Conservation (phyloP, 768 basidiomycete genomes). For the Mycena haematopus region DNA sequence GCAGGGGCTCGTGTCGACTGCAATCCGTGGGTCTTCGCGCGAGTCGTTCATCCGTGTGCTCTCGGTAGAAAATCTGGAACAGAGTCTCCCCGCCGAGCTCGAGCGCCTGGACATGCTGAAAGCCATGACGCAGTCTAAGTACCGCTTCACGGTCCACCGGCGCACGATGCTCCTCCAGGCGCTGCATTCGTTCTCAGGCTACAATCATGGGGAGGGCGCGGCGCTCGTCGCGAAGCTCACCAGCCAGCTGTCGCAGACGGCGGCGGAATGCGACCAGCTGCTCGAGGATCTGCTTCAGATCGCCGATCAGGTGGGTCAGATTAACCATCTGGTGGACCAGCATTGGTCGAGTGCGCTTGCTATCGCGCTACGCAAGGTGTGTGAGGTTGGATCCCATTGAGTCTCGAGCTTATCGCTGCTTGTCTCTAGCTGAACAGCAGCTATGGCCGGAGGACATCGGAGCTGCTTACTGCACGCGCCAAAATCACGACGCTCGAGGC, state of each 20-base stretch:
- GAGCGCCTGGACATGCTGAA: slow-evolving; percentile 62
- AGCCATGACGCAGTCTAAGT: slow-evolving; percentile 63
- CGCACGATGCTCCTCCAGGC: slow-evolving; percentile 77
- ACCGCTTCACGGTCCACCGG: slow-evolving; percentile 69
- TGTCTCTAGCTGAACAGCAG: slow-evolving; percentile 64
- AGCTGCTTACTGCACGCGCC: slow-evolving; percentile 55
- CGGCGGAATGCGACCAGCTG: slow-evolving; percentile 62
- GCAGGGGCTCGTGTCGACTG: slow-evolving; percentile 71
- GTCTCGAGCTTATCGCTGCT: slow-evolving; percentile 4
- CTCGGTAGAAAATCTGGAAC: slow-evolving; percentile 65
- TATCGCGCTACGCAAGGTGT: slow-evolving; percentile 75
- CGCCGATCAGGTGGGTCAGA: slow-evolving; percentile 69
- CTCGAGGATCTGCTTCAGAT: slow-evolving; percentile 63
- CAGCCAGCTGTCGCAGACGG: slow-evolving; percentile 64
- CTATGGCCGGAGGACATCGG: slow-evolving; percentile 67
- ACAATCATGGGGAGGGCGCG: slow-evolving; percentile 45
- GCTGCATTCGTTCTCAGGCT: slow-evolving; percentile 58
- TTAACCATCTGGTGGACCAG: slow-evolving; percentile 61
- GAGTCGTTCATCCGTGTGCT: slow-evolving; percentile 77
- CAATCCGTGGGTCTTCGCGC: slow-evolving; percentile 70
- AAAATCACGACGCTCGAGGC: slow-evolving; percentile 64
- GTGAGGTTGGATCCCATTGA: slow-evolving; percentile 12
- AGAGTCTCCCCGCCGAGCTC: slow-evolving; percentile 61
- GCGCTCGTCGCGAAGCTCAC: slow-evolving; percentile 51
- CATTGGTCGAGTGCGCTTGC: slow-evolving; percentile 82